Conservation (phyloP, 352 stramenopile genomes). For the Blastocystis sp. region DNA sequence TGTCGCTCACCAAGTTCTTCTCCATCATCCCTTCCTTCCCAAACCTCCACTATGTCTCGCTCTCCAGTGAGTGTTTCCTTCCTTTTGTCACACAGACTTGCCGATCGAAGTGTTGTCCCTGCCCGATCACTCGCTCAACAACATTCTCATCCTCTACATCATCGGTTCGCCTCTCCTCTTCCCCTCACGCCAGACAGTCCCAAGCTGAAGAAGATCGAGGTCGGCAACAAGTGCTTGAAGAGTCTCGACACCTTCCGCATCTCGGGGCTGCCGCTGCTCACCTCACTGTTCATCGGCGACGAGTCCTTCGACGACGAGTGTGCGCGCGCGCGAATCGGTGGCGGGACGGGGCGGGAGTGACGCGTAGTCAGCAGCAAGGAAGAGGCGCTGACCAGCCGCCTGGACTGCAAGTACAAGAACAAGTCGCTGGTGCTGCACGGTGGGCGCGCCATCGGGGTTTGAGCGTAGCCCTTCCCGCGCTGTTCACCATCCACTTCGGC, state of each 20-base stretch:
- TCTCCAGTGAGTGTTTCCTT: neutral
- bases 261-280: slow-evolving; percentile 11
- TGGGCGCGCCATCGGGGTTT: neutral
- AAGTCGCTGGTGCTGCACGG: slow-evolving; percentile 38
- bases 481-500: slow-evolving; percentile 56
- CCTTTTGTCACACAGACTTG: neutral
- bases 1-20: neutral
- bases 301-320: slow-evolving; percentile 24
- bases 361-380: neutral
- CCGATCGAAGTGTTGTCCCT: slow-evolving; percentile 9
- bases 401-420: slow-evolving; percentile 51
- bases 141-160: slow-evolving; percentile 43
- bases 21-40: slow-evolving; percentile 16
- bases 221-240: slow-evolving; percentile 11
- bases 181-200: slow-evolving; percentile 22
- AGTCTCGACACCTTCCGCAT: slow-evolving; percentile 41
- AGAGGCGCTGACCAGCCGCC: neutral
- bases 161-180: neutral
- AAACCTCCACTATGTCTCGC: slow-evolving; percentile 28
- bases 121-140: slow-evolving; percentile 6
- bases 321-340: neutral
- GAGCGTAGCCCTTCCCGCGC: neutral
- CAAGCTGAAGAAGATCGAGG: slow-evolving; percentile 25
- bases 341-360: neutral
- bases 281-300: slow-evolving; percentile 33